phyloP scores from a whole-genome alignment of 441 rosid species.

The Populus tomentosa region DNA sequence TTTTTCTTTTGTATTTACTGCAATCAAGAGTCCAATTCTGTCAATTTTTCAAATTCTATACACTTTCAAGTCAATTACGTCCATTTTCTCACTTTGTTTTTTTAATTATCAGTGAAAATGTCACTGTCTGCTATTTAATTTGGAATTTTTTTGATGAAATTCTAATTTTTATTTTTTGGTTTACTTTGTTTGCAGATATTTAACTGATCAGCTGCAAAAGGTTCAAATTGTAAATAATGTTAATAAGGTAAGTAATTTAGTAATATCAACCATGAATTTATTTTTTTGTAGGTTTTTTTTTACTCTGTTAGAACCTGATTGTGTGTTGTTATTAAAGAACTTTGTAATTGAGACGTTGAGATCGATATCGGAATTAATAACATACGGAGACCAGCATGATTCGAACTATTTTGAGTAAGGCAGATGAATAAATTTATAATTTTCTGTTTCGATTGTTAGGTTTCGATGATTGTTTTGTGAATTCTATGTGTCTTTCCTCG shows the following conservation, averaged over 20 bases:
- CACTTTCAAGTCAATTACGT: not conserved
- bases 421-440: slow-evolving; percentile 13
- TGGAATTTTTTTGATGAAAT: not conserved
- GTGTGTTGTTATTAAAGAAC: slow-evolving; percentile 43
- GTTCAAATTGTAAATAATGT: slow-evolving; percentile 71
- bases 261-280: not conserved
- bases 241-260: slow-evolving; percentile 58
- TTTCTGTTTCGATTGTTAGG: not conserved
- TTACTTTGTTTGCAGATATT: slow-evolving; percentile 49
- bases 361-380: slow-evolving; percentile 95
- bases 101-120: not conserved
- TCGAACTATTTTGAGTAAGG: slow-evolving; percentile 85
- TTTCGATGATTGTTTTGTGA: not conserved
- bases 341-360: slow-evolving; percentile 93
- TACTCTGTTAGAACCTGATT: not conserved
- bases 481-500: slow-evolving; percentile 1
- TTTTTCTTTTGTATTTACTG: not conserved
- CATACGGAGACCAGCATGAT: slow-evolving; percentile 97
- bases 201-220: slow-evolving; percentile 82
- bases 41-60: not conserved
- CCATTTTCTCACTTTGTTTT: not conserved
- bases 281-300: not conserved
- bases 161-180: slow-evolving; percentile 2
- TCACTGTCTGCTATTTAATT: not conserved
- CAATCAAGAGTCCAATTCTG: not conserved